Percentiles rank a stretch among this genome's conserved stretches.
Evolutionary conservation across 2,329 filamentous ascomycete genomes (phyloP).

Genomic region (Fusarium longipes): DNA sequence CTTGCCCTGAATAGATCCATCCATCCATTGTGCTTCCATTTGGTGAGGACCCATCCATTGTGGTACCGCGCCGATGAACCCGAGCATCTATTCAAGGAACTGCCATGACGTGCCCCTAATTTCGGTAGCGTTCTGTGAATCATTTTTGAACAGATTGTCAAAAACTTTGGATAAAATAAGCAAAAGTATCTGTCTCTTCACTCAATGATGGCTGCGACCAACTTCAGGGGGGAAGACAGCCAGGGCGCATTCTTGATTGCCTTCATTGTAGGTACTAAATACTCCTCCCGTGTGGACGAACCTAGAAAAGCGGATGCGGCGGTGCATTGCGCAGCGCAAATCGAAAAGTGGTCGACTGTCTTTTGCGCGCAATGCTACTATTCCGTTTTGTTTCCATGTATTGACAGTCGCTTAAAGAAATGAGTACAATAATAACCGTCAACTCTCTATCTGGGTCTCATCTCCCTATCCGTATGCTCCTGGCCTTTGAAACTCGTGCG

Average conservation of each 20-base stretch:
- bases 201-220: slow-evolving; percentile 9
- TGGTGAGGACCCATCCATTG: slow-evolving; percentile 31
- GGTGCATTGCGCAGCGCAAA: slow-evolving; percentile 32
- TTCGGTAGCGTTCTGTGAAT: slow-evolving; percentile 13
- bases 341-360: slow-evolving; percentile 9
- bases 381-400: background rate
- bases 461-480: slow-evolving; percentile 10
- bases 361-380: slow-evolving; percentile 26
- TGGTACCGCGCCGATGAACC: slow-evolving; percentile 30
- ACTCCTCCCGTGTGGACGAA: slow-evolving; percentile 26
- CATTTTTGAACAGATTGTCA: slow-evolving; percentile 6
- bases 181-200: background rate
- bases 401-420: slow-evolving; percentile 2
- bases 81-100: slow-evolving; percentile 27
- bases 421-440: background rate
- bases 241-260: slow-evolving; percentile 34
- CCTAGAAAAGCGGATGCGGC: slow-evolving; percentile 42
- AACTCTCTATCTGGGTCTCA: slow-evolving; percentile 2
- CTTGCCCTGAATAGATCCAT: slow-evolving; percentile 35
- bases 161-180: slow-evolving; percentile 9
- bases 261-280: background rate
- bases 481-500: slow-evolving; percentile 26
- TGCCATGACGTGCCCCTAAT: slow-evolving; percentile 21
- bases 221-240: slow-evolving; percentile 24
- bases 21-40: slow-evolving; percentile 20